These are phyloP conservation scores for Eremochloa ophiuroides DNA, from an alignment of 176 grass and related monocot species.

Conservation along the genomic window DNA sequence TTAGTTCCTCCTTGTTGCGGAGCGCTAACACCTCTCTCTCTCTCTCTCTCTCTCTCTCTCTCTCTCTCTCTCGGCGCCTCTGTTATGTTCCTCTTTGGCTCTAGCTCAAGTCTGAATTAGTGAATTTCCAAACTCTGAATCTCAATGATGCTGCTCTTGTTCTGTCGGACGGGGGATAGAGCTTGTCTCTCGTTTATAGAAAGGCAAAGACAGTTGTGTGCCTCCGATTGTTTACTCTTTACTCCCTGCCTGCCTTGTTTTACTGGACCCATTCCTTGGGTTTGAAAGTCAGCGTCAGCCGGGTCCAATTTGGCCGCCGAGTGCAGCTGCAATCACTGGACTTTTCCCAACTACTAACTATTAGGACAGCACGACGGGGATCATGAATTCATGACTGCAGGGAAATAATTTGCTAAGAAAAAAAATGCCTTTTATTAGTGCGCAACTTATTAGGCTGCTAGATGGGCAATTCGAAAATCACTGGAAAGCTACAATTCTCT, in stretches of 20 bases:
- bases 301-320: slow-evolving; percentile 16
- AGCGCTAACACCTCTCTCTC: too few relatives aligned
- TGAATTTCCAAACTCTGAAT: neutral
- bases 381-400: neutral
- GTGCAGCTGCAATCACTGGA: neutral
- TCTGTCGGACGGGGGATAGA: neutral
- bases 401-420: slow-evolving; percentile 54
- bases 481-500: slow-evolving; percentile 83
- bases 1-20: neutral
- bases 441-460: slow-evolving; percentile 78
- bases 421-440: slow-evolving; percentile 63
- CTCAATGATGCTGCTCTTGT: neutral
- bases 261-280: slow-evolving; percentile 15
- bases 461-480: slow-evolving; percentile 97
- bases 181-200: neutral
- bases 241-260: neutral
- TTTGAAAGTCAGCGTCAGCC: slow-evolving; percentile 15
- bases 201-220: neutral
- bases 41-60: too few relatives aligned
- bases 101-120: neutral
- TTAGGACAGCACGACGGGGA: neutral
- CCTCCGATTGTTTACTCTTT: neutral
- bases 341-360: neutral
- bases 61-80: neutral
- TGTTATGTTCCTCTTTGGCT: too few relatives aligned